Conservation (phyloP, 208 protist genomes). For the Lotmaria passim region DNA sequence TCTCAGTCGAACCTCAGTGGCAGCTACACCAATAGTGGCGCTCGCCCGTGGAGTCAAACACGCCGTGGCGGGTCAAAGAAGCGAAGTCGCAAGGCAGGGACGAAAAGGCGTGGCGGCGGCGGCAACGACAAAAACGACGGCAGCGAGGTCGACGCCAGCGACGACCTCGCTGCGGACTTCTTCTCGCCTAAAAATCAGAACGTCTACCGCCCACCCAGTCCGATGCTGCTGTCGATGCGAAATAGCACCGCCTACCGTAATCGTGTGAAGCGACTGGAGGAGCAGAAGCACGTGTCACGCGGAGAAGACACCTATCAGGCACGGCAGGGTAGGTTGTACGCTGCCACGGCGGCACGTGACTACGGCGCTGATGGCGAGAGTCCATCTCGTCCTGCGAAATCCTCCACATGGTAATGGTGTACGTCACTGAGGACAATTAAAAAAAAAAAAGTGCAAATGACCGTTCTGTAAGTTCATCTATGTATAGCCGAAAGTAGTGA, state of each 20-base stretch:
- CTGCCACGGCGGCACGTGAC: not conserved
- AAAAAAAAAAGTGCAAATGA: no score
- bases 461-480: no score
- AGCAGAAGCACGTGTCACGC: constrained; percentile 13
- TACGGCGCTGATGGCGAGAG: constrained; percentile 6
- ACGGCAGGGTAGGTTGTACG: not conserved
- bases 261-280: constrained; percentile 35
- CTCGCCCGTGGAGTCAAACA: not conserved
- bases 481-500: not conserved
- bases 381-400: constrained; percentile 9
- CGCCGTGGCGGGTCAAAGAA: not conserved
- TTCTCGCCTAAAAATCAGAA: constrained; percentile 45
- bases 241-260: constrained; percentile 59
- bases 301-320: not conserved
- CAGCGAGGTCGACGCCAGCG: constrained; percentile 2
- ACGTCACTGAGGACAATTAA: no score
- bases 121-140: not conserved
- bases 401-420: constrained; percentile 18
- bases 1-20: not conserved
- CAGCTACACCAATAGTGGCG: no score
- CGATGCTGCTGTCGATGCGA: constrained; percentile 88
- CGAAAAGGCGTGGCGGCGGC: not conserved
- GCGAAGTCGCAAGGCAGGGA: not conserved
- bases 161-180: constrained; percentile 42
- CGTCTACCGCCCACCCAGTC: constrained; percentile 77